Evolutionary conservation across 495 filamentous ascomycete species (phyloP).

Genomic region (Aspergillus conjunctus): DNA sequence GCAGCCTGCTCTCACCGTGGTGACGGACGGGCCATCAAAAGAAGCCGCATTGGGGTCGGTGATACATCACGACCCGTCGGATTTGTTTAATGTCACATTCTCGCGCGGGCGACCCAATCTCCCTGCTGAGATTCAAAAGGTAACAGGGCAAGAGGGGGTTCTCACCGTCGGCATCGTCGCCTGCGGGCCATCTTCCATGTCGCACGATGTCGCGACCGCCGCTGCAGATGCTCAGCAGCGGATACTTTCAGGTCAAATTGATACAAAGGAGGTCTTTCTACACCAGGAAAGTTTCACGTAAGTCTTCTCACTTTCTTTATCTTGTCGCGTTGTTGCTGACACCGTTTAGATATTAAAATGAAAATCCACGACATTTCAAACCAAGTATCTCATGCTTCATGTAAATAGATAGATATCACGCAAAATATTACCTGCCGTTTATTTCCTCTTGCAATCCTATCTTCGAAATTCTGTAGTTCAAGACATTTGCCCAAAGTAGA

Average conservation of each 20-base stretch:
- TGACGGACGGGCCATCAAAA: background rate
- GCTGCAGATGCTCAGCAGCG: constrained; percentile 48
- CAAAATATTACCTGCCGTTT: no score
- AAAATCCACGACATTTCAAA: no score
- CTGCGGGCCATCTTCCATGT: constrained; percentile 55
- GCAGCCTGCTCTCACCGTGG: background rate
- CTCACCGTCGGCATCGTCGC: constrained; percentile 46
- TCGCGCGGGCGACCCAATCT: constrained; percentile 41
- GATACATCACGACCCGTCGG: background rate
- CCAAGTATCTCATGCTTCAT: no score
- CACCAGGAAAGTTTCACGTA: constrained; percentile 53
- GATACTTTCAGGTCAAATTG: constrained; percentile 33
- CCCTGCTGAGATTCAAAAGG: constrained; percentile 33
- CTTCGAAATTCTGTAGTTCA: no score
- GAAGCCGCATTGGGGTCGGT: background rate
- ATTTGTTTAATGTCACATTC: background rate
- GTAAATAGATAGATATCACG: no score
- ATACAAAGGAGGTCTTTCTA: constrained; percentile 51
- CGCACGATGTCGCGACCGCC: constrained; percentile 52
- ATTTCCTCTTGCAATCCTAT: no score
- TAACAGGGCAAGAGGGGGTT: constrained; percentile 19
- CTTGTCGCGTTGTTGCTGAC: no score
- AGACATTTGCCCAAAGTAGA: no score
- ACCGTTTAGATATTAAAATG: no score
- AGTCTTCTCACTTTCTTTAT: no score